These are phyloP conservation scores for Xerocomus amazonicus DNA, from an alignment of 1,284 basidiomycete genomes.

Conservation along the genomic window DNA sequence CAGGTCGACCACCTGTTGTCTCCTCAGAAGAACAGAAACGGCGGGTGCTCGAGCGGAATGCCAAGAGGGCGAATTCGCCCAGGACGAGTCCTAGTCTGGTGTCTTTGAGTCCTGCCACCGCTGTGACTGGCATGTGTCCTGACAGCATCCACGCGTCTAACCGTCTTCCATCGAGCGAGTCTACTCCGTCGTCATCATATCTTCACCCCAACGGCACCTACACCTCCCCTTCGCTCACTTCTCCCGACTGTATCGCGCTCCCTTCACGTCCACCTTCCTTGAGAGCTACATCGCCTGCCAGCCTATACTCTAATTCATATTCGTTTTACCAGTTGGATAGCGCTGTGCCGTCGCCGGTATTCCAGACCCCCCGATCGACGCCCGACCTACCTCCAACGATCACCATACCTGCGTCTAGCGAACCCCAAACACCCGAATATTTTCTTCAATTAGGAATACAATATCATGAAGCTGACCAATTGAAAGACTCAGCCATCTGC, in stretches of 20 bases:
- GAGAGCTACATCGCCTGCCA: slow-evolving; percentile 42
- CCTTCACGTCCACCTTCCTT: slow-evolving; percentile 30
- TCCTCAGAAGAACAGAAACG: slow-evolving; percentile 53
- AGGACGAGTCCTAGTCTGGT: slow-evolving; percentile 16
- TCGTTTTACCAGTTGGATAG: slow-evolving; percentile 62
- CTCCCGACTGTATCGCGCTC: slow-evolving; percentile 15
- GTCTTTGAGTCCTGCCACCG: slow-evolving; percentile 18
- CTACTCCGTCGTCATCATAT: slow-evolving; percentile 7
- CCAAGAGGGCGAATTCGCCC: slow-evolving; percentile 31
- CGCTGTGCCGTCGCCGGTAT: slow-evolving; percentile 39
- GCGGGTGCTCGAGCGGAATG: slow-evolving; percentile 58
- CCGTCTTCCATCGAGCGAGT: slow-evolving; percentile 1
- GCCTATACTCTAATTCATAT: slow-evolving; percentile 57
- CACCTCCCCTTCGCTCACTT: slow-evolving; percentile 15
- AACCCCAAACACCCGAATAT: slow-evolving; percentile 49
- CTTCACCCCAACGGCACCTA: slow-evolving; percentile 19
- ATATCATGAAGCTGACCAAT: slow-evolving; percentile 75
- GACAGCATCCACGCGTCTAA: not conserved
- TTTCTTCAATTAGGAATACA: slow-evolving; percentile 76
- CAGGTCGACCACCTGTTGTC: slow-evolving; percentile 44
- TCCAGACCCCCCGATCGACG: slow-evolving; percentile 18
- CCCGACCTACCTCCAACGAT: slow-evolving; percentile 19
- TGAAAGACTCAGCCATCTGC: slow-evolving; percentile 68
- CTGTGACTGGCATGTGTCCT: slow-evolving; percentile 20
- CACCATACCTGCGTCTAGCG: slow-evolving; percentile 16